phyloP scores from a whole-genome alignment of 148 eudicot genomes.

The Rhododendron henanense region DNA sequence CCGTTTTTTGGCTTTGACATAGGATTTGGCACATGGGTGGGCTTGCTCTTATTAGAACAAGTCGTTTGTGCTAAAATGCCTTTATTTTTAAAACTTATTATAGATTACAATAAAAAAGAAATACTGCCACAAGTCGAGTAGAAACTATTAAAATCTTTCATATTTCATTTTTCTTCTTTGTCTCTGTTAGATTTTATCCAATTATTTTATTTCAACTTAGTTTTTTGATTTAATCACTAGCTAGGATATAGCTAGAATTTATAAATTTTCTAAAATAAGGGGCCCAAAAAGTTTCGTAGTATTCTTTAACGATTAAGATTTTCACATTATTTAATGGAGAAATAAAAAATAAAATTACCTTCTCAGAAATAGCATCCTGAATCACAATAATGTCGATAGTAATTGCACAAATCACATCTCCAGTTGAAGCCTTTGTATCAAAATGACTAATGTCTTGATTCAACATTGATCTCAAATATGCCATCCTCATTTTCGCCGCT shows the following conservation, averaged over 20 bases:
- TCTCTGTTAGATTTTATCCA: background rate
- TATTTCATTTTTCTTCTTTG: background rate
- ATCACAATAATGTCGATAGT: constrained; percentile 82
- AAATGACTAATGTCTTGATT: constrained; percentile 87
- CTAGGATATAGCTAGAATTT: background rate
- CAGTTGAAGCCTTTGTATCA: constrained; percentile 85
- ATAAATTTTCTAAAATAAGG: background rate
- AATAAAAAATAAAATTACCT: constrained; percentile 37
- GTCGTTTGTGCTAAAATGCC: too few relatives aligned
- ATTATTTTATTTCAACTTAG: background rate
- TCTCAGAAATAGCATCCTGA: constrained; percentile 94
- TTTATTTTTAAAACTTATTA: too few relatives aligned
- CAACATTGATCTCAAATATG: constrained; percentile 72
- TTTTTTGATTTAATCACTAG: background rate
- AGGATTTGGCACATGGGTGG: too few relatives aligned
- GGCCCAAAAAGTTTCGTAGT: background rate
- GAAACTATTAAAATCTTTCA: too few relatives aligned
- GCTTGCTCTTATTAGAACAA: too few relatives aligned
- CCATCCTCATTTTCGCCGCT: constrained; percentile 94
- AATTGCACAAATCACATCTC: constrained; percentile 86
- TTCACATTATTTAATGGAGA: background rate
- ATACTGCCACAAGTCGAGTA: too few relatives aligned
- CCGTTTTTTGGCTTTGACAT: too few relatives aligned
- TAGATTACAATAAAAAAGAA: too few relatives aligned
- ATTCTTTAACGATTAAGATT: background rate